Evolutionary conservation across 192 early-diverging fungal species (phyloP), one percentile per base, ranked within the genome.

Genomic region (Chytriomyces hyalinus): DNA sequence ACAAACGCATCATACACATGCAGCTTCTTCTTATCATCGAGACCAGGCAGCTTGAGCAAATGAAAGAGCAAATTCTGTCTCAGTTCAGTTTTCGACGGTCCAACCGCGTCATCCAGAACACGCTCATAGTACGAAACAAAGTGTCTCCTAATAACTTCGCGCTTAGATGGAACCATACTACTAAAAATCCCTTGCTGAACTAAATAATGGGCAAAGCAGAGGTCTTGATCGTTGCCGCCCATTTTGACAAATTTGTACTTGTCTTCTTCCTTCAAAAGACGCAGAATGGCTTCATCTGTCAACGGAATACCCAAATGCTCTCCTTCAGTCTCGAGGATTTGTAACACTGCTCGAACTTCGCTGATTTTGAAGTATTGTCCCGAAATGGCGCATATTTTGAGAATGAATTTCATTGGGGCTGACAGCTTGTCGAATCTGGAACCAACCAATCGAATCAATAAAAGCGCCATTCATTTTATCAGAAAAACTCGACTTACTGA

Each of bases 311-410:
- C 66, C 11, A 36, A 47, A 8, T 67, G 43, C 22, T 67, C 24
- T 59, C 48, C 69, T 47, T 61, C 46, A 46, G 22, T 46, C 7
- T 63, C 17, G 26, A 59, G 9, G 4, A 59, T n/a, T 15, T 10
- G 36, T 10, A 73, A 36, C 10, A 45, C 61, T 17, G 45, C 49
- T 0, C n/a, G 22, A 17, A 73, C 45, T 46, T 73, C 72, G 46
- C 26, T 45, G 9, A 73, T 15, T 11, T 73, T 73, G 45, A 73
- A 73, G 47, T 73, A 73, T 45, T 73, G 72, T 63, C 72, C 72
- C 8, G 72, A 50, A 11, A 73, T 59, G 20, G 72, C 13, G 28
- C 26, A 50, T 9, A 63, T 61, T 20, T 61, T 26, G 17, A 73
- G 61, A 9, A 73, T 10, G 17, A 24, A 50, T 46, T 73, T 73